These are phyloP conservation scores for Leucogyrophana mollusca DNA, from an alignment of 768 basidiomycete genomes.

Conservation along the genomic window DNA sequence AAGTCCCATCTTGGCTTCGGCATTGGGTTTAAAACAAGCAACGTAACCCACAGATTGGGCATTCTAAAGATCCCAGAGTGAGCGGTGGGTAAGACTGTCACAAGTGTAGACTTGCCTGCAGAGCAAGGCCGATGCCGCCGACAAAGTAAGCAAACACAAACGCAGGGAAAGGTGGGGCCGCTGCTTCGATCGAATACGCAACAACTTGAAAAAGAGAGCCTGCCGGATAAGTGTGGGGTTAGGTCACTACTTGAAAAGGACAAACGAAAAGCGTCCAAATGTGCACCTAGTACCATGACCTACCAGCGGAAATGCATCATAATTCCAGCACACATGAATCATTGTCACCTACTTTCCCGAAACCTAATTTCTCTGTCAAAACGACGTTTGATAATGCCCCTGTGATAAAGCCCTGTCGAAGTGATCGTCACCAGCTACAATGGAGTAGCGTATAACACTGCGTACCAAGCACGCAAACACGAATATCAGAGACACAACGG, in stretches of 20 bases:
- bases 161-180: conserved; percentile 44
- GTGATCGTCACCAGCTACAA: not conserved
- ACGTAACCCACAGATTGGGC: conserved; percentile 49
- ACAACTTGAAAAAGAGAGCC: conserved; percentile 29
- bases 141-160: conserved; percentile 41
- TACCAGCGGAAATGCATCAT: conserved; percentile 2
- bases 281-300: conserved; percentile 27
- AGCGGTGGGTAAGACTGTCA: not conserved
- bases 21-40: conserved; percentile 37
- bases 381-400: conserved; percentile 31
- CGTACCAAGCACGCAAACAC: conserved; percentile 39
- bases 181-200: conserved; percentile 35
- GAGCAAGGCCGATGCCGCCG: conserved; percentile 44
- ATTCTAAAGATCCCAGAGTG: conserved; percentile 26
- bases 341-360: conserved; percentile 36
- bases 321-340: too few relatives aligned
- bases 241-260: not conserved
- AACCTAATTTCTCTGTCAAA: conserved; percentile 28
- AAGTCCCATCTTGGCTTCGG: conserved; percentile 39
- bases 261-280: not conserved
- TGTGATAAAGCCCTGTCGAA: conserved; percentile 26
- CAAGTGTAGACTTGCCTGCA: conserved; percentile 36
- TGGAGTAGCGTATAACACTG: not conserved
- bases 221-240: conserved; percentile 2
- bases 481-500: conserved; percentile 41